Percentiles rank a stretch among this genome's conserved stretches.
These are phyloP conservation scores for Candida ponderosae DNA, from an alignment of 805 yeast genomes.

Conservation along the genomic window DNA sequence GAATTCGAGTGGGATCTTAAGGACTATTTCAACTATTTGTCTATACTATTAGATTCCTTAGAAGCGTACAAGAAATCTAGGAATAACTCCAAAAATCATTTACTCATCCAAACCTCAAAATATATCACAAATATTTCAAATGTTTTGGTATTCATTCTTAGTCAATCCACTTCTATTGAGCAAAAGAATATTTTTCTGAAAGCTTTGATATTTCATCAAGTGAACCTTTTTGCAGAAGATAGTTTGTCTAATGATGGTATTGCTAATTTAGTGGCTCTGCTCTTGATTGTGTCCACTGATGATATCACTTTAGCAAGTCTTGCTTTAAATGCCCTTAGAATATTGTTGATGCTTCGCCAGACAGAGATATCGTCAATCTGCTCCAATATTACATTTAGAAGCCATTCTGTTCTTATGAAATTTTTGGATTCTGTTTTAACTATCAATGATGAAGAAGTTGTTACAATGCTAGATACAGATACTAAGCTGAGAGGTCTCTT, in stretches of 20 bases:
- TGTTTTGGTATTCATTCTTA: conserved; percentile 11
- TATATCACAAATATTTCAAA: conserved; percentile 11
- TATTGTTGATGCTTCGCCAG: conserved; percentile 24
- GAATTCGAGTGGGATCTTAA: conserved; percentile 17
- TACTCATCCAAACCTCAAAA: conserved; percentile 10
- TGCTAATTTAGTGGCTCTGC: conserved; percentile 23
- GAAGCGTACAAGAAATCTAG: conserved; percentile 14
- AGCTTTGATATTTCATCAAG: conserved; percentile 23
- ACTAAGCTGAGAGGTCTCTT: conserved; percentile 10
- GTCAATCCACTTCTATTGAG: conserved; percentile 11
- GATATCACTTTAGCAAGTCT: conserved; percentile 10
- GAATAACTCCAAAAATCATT: conserved; percentile 8
- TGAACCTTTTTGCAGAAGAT: conserved; percentile 19
- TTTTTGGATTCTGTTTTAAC: conserved; percentile 18
- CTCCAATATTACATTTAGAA: conserved; percentile 18
- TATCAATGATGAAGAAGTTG: conserved; percentile 21
- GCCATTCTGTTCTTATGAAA: conserved; percentile 9
- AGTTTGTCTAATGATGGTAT: conserved; percentile 26
- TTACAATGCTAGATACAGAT: conserved; percentile 9
- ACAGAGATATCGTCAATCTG: conserved; percentile 19
- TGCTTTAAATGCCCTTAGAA: conserved; percentile 24
- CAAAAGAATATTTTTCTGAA: conserved; percentile 22
- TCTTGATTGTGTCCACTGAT: conserved; percentile 12
- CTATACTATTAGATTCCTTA: conserved; percentile 12
- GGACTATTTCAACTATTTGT: conserved; percentile 19